Evolutionary conservation across 2,329 filamentous ascomycete species (phyloP).

Genomic region (Penicillium verrucosum): DNA sequence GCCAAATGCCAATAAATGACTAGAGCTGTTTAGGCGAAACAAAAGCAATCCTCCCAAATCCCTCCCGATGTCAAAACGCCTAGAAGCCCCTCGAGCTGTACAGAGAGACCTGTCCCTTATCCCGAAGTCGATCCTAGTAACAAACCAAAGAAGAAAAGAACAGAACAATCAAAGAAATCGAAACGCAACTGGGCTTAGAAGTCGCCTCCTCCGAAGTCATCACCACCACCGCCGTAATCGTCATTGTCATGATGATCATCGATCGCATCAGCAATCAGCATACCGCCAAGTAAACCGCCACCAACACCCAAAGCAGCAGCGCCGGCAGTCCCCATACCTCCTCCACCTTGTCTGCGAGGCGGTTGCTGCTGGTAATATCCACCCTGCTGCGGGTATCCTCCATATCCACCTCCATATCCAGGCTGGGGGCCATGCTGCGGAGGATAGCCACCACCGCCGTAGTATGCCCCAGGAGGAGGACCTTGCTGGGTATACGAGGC

Average conservation of each 20-base stretch:
- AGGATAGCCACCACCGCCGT: conserved; percentile 35
- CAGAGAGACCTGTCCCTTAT: not conserved
- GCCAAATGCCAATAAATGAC: conserved; percentile 5
- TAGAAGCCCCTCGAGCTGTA: not conserved
- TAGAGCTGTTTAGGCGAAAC: not conserved
- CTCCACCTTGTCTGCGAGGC: conserved; percentile 45
- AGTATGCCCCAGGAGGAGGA: conserved; percentile 24
- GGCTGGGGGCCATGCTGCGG: conserved; percentile 20
- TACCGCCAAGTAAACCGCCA: conserved; percentile 76
- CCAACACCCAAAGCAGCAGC: conserved; percentile 75
- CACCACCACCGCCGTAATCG: conserved; percentile 28
- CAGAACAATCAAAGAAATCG: not conserved
- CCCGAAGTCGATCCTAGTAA: not conserved
- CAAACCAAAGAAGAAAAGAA: not conserved
- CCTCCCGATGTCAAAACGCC: conserved; percentile 2
- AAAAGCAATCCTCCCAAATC: conserved; percentile 3
- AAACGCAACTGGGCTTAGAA: conserved; percentile 16
- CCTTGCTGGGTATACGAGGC: conserved; percentile 27
- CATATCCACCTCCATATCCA: conserved; percentile 32
- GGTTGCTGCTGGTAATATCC: conserved; percentile 42
- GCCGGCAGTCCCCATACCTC: conserved; percentile 65
- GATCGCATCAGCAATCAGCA: conserved; percentile 64
- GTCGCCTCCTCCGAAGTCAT: conserved; percentile 29
- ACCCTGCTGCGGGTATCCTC: conserved; percentile 34
- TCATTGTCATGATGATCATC: conserved; percentile 30